A percentile compares a stretch with the other conserved stretches of the same genome.
Evolutionary conservation across 2,329 filamentous ascomycete genomes (phyloP).

Genomic region (Exophiala lecanii-corni): DNA sequence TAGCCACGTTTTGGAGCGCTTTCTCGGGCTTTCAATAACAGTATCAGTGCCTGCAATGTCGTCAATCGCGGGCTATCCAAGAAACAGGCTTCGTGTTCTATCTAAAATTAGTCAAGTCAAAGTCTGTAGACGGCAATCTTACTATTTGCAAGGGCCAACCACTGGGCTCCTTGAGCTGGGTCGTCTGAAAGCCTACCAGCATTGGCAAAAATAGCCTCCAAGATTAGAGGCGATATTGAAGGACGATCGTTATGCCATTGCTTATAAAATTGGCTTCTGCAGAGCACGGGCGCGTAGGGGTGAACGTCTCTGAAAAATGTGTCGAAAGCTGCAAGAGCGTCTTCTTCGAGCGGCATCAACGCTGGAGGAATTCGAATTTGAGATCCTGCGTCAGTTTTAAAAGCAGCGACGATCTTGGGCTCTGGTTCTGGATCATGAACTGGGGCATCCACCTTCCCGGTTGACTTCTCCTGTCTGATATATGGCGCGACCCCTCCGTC

Average conservation of each 20-base stretch:
- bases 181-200: constrained; percentile 79
- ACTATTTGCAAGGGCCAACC: constrained; percentile 87
- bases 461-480: constrained; percentile 61
- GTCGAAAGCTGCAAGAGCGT: constrained; percentile 77
- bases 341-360: constrained; percentile 85
- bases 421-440: constrained; percentile 71
- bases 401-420: constrained; percentile 58
- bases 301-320: constrained; percentile 89
- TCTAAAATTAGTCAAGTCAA: constrained; percentile 23
- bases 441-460: constrained; percentile 48
- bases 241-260: constrained; percentile 81
- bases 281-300: constrained; percentile 85
- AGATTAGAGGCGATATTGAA: constrained; percentile 80
- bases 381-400: constrained; percentile 63
- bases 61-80: constrained; percentile 87
- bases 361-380: constrained; percentile 86
- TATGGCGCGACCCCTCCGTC: constrained; percentile 85
- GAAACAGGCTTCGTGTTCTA: constrained; percentile 86
- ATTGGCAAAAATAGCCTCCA: constrained; percentile 90
- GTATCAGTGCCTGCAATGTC: constrained; percentile 82
- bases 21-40: constrained; percentile 86
- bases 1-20: constrained; percentile 90
- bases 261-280: constrained; percentile 75
- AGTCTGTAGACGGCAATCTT: constrained; percentile 32
- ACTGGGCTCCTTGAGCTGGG: constrained; percentile 78